A percentile compares a stretch with the other conserved stretches of the same genome.
These are phyloP conservation scores for Starmera amethionina DNA, from an alignment of 805 yeast genomes.

Conservation along the genomic window DNA sequence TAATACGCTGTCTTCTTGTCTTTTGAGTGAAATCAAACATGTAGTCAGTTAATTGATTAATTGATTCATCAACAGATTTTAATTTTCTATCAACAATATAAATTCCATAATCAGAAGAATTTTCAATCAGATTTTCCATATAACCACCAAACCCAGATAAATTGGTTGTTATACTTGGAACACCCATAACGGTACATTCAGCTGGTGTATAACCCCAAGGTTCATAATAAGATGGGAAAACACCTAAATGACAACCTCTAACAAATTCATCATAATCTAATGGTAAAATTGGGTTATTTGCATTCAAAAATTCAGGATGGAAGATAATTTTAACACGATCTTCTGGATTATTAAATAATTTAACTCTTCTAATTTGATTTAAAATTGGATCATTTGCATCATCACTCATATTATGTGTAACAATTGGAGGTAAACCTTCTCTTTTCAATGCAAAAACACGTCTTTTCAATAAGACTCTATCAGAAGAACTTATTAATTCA, in stretches of 20 bases:
- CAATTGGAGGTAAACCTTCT: slow-evolving; percentile 86
- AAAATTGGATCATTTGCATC: slow-evolving; percentile 86
- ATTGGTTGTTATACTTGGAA: slow-evolving; percentile 94
- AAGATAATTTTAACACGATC: slow-evolving; percentile 92
- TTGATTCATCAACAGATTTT: slow-evolving; percentile 87
- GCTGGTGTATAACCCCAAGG: slow-evolving; percentile 99
- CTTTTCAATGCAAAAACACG: slow-evolving; percentile 90
- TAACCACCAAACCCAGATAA: slow-evolving; percentile 96
- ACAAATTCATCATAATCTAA: slow-evolving; percentile 96
- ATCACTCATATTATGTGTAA: slow-evolving; percentile 93
- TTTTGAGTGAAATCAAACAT: slow-evolving; percentile 85
- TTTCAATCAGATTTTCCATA: slow-evolving; percentile 95
- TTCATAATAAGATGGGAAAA: slow-evolving; percentile 96
- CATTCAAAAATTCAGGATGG: slow-evolving; percentile 95
- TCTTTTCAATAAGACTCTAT: slow-evolving; percentile 80
- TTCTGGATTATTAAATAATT: slow-evolving; percentile 78
- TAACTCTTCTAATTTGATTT: slow-evolving; percentile 85
- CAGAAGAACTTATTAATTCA: slow-evolving; percentile 78
- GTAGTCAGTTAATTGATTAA: slow-evolving; percentile 78
- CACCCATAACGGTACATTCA: slow-evolving; percentile 99
- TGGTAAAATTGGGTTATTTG: slow-evolving; percentile 88
- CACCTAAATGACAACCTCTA: slow-evolving; percentile 96
- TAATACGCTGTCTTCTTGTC: slow-evolving; percentile 93
- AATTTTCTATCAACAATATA: slow-evolving; percentile 92
- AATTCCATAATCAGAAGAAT: slow-evolving; percentile 91